Conservation (phyloP, 2,329 filamentous ascomycete genomes). For the Colletotrichum sp. region DNA sequence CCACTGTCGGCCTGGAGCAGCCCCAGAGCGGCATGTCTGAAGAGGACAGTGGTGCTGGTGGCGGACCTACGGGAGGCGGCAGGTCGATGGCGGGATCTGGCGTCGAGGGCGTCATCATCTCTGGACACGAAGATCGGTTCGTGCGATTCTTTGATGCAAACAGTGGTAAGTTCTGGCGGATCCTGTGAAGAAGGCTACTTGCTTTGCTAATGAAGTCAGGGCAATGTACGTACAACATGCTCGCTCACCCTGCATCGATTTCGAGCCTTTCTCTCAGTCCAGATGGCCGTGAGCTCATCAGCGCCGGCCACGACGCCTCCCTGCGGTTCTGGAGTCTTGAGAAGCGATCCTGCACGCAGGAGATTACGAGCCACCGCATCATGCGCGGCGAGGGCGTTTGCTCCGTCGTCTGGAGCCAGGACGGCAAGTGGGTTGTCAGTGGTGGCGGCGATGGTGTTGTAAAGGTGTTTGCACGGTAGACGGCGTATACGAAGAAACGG, state of each 20-base stretch:
- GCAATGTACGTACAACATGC: constrained; percentile 99
- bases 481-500: neutral
- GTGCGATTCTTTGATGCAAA: constrained; percentile 99
- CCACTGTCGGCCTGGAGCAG: constrained; percentile 82
- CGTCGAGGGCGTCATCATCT: constrained; percentile 93
- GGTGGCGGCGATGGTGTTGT: constrained; percentile 95
- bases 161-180: constrained; percentile 73
- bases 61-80: constrained; percentile 79
- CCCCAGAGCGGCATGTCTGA: constrained; percentile 67
- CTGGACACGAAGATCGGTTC: constrained; percentile 94
- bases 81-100: constrained; percentile 71
- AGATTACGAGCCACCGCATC: constrained; percentile 89
- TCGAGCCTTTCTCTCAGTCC: constrained; percentile 90
- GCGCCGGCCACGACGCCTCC: constrained; percentile 92
- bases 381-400: constrained; percentile 98
- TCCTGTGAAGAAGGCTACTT: neutral
- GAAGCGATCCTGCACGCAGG: constrained; percentile 93
- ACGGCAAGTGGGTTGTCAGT: constrained; percentile 92
- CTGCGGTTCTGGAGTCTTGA: constrained; percentile 97
- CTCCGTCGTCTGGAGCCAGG: constrained; percentile 92
- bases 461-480: constrained; percentile 78
- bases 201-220: constrained; percentile 55
- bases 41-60: constrained; percentile 71
- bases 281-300: constrained; percentile 92
- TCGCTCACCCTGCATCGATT: constrained; percentile 92